Base-by-base conservation (phyloP, 345 rosid species). In the Clausena lansium region DNA sequence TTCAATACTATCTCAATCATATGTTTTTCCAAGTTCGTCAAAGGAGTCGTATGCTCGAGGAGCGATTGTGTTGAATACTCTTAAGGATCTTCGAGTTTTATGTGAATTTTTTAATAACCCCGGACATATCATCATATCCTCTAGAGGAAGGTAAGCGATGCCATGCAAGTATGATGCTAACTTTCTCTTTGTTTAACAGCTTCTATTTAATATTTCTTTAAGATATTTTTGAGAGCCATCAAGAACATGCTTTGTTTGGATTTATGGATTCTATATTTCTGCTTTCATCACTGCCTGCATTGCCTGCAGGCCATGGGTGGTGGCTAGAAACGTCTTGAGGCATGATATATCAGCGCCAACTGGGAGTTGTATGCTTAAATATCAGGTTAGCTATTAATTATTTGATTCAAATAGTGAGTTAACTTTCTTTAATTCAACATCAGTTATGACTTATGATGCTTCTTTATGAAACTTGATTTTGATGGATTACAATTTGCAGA, bases 291-390 rank as follows among this genome's bases (percentile, higher is more conserved):
- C 39, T 65, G 45, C 27, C 4, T 65, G 59, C 72, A 67, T 45
- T 77, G 30, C 68, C 36, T 76, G 71, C 84, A 88, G 91, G 81
- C 89, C 91, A 4, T 88, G 82, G 87, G 81, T 86, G 24, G 76
- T 79, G 33, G 35, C 76, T 64, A 79, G 72, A 55, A 81, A 65
- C 24, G 24, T 79, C 55, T 78, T 71, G 2, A 6, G 61, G 74
- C 41, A 36, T 52, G 76, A 70, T 58, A 41, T 67, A 32, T 71
- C 41, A 65, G 52, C 52, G 0, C 35, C 77, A 39, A 45, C 30
- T 30, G 39, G 84, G 80, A 67, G 35, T 36, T 67, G 54, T 61
- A 74, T 73, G 78, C 62, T 74, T 65, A 74, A 73, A 74, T 54
- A 33, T 59, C 80, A 80, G 60, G 90, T 71, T 70, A 78, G 81